phyloP scores from a whole-genome alignment of 345 rosid species.

The Microcos paniculata region DNA sequence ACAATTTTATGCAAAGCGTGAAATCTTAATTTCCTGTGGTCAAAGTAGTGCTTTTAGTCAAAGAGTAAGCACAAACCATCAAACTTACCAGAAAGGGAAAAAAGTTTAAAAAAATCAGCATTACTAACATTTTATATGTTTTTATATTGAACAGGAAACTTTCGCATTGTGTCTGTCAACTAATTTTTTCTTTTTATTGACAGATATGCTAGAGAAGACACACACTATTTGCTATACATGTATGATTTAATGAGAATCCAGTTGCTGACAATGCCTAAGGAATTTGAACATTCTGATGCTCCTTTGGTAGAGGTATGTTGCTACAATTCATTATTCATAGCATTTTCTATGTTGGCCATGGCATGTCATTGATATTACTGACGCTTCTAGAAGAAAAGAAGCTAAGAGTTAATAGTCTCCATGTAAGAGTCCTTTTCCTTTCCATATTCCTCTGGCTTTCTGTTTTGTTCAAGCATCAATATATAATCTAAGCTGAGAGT shows the following conservation, averaged over 20 bases:
- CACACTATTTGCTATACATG: constrained; percentile 83
- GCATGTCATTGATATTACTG: not conserved
- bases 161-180: not conserved
- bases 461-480: not conserved
- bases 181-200: constrained; percentile 23
- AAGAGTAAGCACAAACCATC: too few species aligned
- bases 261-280: constrained; percentile 42
- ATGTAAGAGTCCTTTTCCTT: not conserved
- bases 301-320: constrained; percentile 67
- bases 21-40: too few species aligned
- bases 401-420: not conserved
- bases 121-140: too few species aligned
- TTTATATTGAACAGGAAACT: not conserved
- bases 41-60: too few species aligned
- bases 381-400: not conserved
- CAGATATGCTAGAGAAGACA: constrained; percentile 98
- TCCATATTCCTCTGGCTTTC: not conserved
- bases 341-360: not conserved
- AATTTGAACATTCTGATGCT: constrained; percentile 47
- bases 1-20: too few species aligned
- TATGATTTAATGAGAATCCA: constrained; percentile 67
- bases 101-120: too few species aligned
- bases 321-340: not conserved
- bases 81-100: too few species aligned
- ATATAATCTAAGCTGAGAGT: not conserved